Evolutionary conservation across 768 basidiomycete genomes (phyloP).

Genomic region (Rhizopogon vesiculosus): DNA sequence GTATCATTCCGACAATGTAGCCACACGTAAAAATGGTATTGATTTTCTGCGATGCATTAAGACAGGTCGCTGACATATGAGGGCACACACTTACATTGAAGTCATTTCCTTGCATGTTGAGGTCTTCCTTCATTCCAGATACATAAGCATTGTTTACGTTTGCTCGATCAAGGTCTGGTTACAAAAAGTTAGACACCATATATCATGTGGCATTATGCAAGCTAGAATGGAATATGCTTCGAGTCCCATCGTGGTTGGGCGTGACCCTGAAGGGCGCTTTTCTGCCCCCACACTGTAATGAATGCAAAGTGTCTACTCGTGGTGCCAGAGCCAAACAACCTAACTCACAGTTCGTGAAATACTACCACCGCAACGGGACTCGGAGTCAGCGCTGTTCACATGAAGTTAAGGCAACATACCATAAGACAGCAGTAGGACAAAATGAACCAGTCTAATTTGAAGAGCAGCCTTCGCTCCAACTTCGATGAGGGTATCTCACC

Average conservation of each 20-base stretch:
- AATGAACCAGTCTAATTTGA: conserved; percentile 66
- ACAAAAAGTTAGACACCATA: not conserved
- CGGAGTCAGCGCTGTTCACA: conserved; percentile 3
- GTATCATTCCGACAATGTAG: conserved; percentile 72
- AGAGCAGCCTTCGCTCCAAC: conserved; percentile 45
- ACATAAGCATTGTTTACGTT: conserved; percentile 73
- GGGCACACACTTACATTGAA: conserved; percentile 41
- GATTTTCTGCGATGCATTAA: conserved; percentile 39
- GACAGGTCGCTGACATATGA: not conserved
- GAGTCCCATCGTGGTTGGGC: too few relatives aligned
- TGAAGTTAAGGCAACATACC: conserved; percentile 30
- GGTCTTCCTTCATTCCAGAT: conserved; percentile 74
- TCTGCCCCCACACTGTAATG: not conserved
- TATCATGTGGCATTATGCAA: not conserved
- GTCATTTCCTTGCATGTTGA: conserved; percentile 59
- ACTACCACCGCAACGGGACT: conserved; percentile 33
- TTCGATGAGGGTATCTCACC: conserved; percentile 33
- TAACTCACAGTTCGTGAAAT: conserved; percentile 59
- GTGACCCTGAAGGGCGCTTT: not conserved
- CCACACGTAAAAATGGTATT: conserved; percentile 72
- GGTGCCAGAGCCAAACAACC: not conserved
- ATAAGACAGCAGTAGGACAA: conserved; percentile 69
- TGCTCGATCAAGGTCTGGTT: conserved; percentile 59
- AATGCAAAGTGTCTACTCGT: not conserved
- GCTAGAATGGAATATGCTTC: not conserved